A percentile compares a stretch with the other conserved stretches of the same genome.
These are phyloP conservation scores for Leishmania tarentolae DNA, from an alignment of 208 protist species.

Conservation along the genomic window DNA sequence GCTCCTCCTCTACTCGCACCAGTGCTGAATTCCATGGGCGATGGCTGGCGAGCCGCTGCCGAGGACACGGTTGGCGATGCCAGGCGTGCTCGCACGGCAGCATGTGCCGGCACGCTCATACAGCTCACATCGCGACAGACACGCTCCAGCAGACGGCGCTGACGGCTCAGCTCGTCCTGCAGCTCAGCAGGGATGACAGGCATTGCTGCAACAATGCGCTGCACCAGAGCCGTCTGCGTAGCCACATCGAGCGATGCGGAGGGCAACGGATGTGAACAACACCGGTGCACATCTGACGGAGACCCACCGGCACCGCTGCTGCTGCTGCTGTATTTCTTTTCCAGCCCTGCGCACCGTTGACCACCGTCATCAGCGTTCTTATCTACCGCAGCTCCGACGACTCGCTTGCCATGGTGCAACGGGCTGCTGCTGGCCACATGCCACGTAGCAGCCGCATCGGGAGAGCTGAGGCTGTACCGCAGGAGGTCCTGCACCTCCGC, in stretches of 20 bases:
- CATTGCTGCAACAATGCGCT: constrained; percentile 26
- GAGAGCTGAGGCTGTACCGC: constrained; percentile 27
- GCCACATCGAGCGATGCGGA: constrained; percentile 18
- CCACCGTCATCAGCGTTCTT: neutral
- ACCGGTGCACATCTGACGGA: neutral
- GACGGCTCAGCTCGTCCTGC: constrained; percentile 46
- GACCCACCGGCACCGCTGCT: neutral
- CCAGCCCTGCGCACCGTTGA: neutral
- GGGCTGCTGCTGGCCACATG: neutral
- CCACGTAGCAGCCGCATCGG: constrained; percentile 5
- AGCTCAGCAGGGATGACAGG: constrained; percentile 46
- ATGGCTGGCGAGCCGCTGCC: constrained; percentile 16
- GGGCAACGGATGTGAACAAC: neutral
- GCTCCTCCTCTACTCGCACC: neutral
- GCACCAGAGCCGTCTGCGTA: constrained; percentile 27
- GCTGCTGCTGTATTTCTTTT: neutral
- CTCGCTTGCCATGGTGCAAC: neutral
- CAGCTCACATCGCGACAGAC: constrained; percentile 29
- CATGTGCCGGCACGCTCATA: constrained; percentile 12
- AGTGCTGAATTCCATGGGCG: constrained; percentile 16
- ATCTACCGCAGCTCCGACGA: neutral
- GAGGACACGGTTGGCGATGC: neutral
- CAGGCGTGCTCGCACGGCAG: neutral
- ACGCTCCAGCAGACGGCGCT: constrained; percentile 60
- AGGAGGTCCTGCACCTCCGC: constrained; percentile 19